Conservation (phyloP, 345 rosid genomes). For the Pugionium cornutum region DNA sequence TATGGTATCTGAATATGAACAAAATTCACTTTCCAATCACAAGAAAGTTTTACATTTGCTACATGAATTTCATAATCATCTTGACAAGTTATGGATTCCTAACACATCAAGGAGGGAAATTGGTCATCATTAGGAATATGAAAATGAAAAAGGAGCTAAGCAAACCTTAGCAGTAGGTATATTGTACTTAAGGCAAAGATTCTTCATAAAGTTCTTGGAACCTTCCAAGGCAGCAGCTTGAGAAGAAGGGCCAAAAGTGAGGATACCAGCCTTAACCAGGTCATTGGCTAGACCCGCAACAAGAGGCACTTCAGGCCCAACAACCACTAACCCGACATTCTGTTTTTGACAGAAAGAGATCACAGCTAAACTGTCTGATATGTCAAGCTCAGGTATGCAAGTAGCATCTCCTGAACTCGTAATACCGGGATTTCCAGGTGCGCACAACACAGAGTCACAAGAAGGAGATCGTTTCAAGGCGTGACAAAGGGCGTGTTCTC, state of each 20-base stretch:
- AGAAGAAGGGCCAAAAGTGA: conserved; percentile 88
- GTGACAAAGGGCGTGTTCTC: conserved; percentile 91
- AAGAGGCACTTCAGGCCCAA: conserved; percentile 95
- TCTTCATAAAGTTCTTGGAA: conserved; percentile 93
- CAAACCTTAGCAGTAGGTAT: conserved; percentile 97
- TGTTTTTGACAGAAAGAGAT: conserved; percentile 64
- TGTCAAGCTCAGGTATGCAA: conserved; percentile 69
- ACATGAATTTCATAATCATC: conserved; percentile 5
- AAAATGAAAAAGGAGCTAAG: neutral
- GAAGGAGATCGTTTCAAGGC: conserved; percentile 77
- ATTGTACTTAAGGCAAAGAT: conserved; percentile 73
- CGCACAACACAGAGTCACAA: conserved; percentile 74
- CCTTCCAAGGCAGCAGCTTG: conserved; percentile 98
- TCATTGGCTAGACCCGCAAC: conserved; percentile 89
- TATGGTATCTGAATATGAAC: neutral
- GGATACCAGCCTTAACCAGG: conserved; percentile 64
- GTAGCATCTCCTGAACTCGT: conserved; percentile 78
- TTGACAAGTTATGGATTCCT: conserved; percentile 7
- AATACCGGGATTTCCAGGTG: conserved; percentile 93
- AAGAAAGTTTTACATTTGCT: neutral
- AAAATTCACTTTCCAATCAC: conserved; percentile 17
- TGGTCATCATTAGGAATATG: neutral
- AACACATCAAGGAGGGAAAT: neutral
- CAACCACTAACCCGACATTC: conserved; percentile 76
- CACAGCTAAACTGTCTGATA: conserved; percentile 64